phyloP scores from a whole-genome alignment of 148 eudicot species.

The Diospyros kaki region DNA sequence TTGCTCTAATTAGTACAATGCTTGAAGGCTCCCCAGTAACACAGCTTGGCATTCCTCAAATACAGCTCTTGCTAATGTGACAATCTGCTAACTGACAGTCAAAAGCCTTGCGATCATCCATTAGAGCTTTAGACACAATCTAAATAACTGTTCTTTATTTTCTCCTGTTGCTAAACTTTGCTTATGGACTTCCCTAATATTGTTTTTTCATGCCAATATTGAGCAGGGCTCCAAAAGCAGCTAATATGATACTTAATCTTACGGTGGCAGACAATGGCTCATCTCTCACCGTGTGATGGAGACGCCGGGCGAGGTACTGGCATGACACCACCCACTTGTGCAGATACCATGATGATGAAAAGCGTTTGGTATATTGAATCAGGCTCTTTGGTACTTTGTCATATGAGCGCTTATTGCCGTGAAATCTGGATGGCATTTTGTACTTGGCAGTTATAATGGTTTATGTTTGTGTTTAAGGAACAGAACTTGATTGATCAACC shows the following conservation, averaged over 20 bases:
- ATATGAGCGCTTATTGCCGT: too few species aligned
- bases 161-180: neutral
- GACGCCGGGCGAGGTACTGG: neutral
- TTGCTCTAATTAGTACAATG: neutral
- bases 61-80: neutral
- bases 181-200: neutral
- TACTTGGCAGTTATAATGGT: neutral
- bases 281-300: conserved; percentile 64
- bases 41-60: neutral
- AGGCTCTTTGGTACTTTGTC: too few species aligned
- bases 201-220: neutral
- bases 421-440: too few species aligned
- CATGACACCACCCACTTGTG: neutral
- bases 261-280: conserved; percentile 87
- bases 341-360: neutral
- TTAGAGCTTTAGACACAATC: neutral
- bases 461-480: neutral
- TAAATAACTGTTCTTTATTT: neutral
- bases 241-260: conserved; percentile 85
- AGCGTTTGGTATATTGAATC: neutral
- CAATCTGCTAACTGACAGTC: neutral
- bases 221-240: conserved; percentile 95
- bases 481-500: neutral
- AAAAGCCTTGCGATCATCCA: neutral
- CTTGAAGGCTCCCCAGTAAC: neutral